Evolutionary conservation across 129 eudicot species (phyloP).

Genomic region (Helianthus annuus): HanXRQr2.0-SUNRISE NC_035443.2:9572049-9572548

Average conservation of each 20-base stretch:
- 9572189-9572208: slow-evolving; percentile 89
- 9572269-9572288: slow-evolving; percentile 81
- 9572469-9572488: not conserved
- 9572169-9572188: slow-evolving; percentile 96
- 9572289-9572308: slow-evolving; percentile 89
- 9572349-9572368: slow-evolving; percentile 95
- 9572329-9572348: slow-evolving; percentile 98
- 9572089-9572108: slow-evolving; percentile 53
- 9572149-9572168: slow-evolving; percentile 88
- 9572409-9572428: slow-evolving; percentile 11
- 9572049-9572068: slow-evolving; percentile 91
- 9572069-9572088: slow-evolving; percentile 58
- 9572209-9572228: slow-evolving; percentile 79
- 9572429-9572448: slow-evolving; percentile 9
- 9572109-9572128: slow-evolving; percentile 68
- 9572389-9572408: slow-evolving; percentile 50
- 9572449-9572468: not conserved
- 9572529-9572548: no score
- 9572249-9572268: slow-evolving; percentile 92
- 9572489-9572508: not conserved
- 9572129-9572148: slow-evolving; percentile 82
- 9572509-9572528: not conserved
- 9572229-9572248: slow-evolving; percentile 88
- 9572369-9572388: slow-evolving; percentile 63
- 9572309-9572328: slow-evolving; percentile 94